Conservation (phyloP, 331 rosid genomes). For the Prunus yedoensis region DNA sequence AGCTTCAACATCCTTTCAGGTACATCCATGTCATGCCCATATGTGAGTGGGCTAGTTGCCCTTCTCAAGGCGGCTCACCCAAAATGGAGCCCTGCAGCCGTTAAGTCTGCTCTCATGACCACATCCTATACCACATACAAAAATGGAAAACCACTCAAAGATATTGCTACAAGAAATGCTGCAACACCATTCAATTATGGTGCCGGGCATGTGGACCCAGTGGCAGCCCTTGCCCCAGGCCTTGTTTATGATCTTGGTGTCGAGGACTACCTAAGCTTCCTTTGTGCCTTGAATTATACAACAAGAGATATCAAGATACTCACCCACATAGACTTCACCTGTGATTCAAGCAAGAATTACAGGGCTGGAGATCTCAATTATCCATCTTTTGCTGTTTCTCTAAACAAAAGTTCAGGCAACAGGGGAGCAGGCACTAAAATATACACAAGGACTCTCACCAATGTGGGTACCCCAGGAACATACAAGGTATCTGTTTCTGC, state of each 20-base stretch:
- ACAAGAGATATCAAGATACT: constrained; percentile 39
- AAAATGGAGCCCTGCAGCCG: no score
- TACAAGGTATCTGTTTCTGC: constrained; percentile 45
- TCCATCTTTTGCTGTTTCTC: constrained; percentile 65
- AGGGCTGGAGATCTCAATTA: constrained; percentile 60
- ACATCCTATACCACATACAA: no score
- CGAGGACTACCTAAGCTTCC: constrained; percentile 59
- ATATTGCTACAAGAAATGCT: no score
- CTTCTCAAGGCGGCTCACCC: no score
- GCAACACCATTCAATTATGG: no score
- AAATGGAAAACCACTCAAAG: no score
- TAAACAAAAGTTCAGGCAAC: constrained; percentile 34
- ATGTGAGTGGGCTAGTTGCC: constrained; percentile 73
- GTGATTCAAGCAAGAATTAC: constrained; percentile 44
- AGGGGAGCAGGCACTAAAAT: constrained; percentile 37
- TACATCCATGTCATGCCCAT: constrained; percentile 88
- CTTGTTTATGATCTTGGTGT: constrained; percentile 52
- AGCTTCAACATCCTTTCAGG: constrained; percentile 64
- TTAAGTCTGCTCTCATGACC: no score
- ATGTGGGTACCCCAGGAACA: constrained; percentile 53
- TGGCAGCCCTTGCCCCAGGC: constrained; percentile 76
- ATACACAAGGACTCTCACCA: constrained; percentile 60
- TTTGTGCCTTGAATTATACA: constrained; percentile 64
- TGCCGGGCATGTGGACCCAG: no score
- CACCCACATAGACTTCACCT: constrained; percentile 42